Evolutionary conservation across 495 filamentous ascomycete genomes (phyloP).

Genomic region (Friedmanniomyces simplex): DNA sequence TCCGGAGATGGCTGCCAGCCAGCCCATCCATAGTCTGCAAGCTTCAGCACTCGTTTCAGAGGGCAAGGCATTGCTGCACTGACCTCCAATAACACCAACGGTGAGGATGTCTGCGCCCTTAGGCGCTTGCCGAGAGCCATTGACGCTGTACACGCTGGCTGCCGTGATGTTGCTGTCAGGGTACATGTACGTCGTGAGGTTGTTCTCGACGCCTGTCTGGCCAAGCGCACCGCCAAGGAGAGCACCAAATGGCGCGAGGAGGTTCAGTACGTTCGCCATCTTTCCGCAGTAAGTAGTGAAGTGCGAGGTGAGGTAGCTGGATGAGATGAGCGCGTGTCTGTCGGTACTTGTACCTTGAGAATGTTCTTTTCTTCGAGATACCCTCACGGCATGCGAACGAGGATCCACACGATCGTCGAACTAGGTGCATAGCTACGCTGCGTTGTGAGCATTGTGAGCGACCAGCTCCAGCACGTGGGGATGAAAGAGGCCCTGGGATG

Average conservation of each 20-base stretch:
- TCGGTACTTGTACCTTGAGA: no score
- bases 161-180: background rate
- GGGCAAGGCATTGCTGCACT: background rate
- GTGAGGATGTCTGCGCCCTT: conserved; percentile 1
- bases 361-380: no score
- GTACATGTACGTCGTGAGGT: conserved; percentile 1
- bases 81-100: background rate
- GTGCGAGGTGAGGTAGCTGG: no score
- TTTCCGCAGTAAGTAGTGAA: no score
- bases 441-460: no score
- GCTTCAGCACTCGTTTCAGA: background rate
- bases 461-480: no score
- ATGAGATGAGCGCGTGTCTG: no score
- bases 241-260: background rate
- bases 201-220: background rate
- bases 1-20: conserved; percentile 2
- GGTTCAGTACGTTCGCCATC: background rate
- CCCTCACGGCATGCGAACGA: no score
- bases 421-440: no score
- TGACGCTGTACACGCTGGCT: background rate
- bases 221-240: background rate
- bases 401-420: no score
- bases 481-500: no score
- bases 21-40: background rate
- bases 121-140: background rate